Base-by-base conservation (phyloP, 441 rosid genomes). In the Pelargonium fulgidum region DNA sequence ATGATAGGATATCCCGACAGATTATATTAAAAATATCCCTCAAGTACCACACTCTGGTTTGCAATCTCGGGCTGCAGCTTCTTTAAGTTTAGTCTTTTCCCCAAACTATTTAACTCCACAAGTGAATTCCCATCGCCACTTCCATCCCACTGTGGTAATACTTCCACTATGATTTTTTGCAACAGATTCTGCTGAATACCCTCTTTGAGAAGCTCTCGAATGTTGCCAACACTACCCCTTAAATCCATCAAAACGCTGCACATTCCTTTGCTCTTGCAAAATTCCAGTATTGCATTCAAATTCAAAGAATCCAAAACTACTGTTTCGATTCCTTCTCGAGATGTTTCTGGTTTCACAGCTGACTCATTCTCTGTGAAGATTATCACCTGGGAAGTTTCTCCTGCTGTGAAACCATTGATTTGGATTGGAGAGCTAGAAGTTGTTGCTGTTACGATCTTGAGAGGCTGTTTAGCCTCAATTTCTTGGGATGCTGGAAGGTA, bases 221-320 rank as follows among this genome's bases (percentile, higher is more conserved):
- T 82, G 47, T 85, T 88, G 54, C 45, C 65, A 4, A 76, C 39
- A 64, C 70, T 65, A 24, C 93, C 93, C 66, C 90, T 83, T 76
- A 86, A 72, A 77, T 91, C 96, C 77, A 93, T 50, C 79, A 89
- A 77, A 58, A 90, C 82, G 69, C 87, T 94, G 71, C 85, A 84
- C 8, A 85, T 69, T 45, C 97, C 96, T 47, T 17, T 76, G 2
- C 17, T n/a, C 67, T 78, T 80, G 69, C 96, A 91, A 42, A 86
- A 79, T 26, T 85, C 91, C 66, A 88, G 68, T 65, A 94, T 84
- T 20, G 74, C 80, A 64, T 72, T 69, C 87, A 90, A 76, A 48
- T 70, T 82, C 64, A 86, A 19, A n/a, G 6, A 74, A 70, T 94
- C 84, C 74, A 79, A 64, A 64, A 77, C 81, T 59, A 89, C 85